Percentiles rank a stretch among this genome's conserved stretches.
Evolutionary conservation across 306 rosid genomes (phyloP).

Genomic region (Fragaria ananassa): DNA sequence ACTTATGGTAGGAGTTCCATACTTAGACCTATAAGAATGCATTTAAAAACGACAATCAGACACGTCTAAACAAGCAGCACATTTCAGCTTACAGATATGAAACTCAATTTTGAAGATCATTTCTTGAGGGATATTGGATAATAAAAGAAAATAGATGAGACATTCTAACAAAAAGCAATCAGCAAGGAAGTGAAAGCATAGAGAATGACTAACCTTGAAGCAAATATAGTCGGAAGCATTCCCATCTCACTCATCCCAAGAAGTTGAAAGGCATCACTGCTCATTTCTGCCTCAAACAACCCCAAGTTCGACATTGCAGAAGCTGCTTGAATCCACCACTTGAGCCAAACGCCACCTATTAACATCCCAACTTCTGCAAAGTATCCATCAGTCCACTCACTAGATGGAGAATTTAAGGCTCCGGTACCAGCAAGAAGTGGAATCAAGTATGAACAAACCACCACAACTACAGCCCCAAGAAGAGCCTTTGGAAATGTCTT

Average conservation of each 20-base stretch:
- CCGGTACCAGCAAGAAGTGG: constrained; percentile 92
- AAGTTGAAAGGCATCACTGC: constrained; percentile 82
- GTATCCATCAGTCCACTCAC: constrained; percentile 84
- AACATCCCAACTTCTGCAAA: constrained; percentile 75
- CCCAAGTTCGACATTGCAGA: constrained; percentile 91
- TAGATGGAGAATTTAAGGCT: constrained; percentile 48
- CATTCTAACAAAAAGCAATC: background rate
- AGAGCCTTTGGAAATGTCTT: constrained; percentile 80
- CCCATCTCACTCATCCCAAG: constrained; percentile 97
- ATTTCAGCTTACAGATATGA: background rate
- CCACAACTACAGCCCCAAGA: constrained; percentile 71
- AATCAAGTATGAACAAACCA: constrained; percentile 70
- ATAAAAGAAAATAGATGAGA: background rate
- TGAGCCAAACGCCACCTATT: constrained; percentile 92
- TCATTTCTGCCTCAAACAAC: constrained; percentile 92
- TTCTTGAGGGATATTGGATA: background rate
- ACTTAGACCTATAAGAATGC: constrained; percentile 51
- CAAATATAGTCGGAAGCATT: constrained; percentile 77
- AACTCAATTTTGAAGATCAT: background rate
- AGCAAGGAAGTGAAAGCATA: constrained; percentile 1
- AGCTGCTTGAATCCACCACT: constrained; percentile 84
- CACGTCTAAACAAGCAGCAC: constrained; percentile 9
- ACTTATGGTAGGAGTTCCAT: constrained; percentile 85
- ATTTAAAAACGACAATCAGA: constrained; percentile 10
- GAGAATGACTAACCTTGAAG: constrained; percentile 54